Evolutionary conservation across 441 rosid species (phyloP), one percentile per base, ranked within the genome.

Genomic region (Populus hybrid): DNA sequence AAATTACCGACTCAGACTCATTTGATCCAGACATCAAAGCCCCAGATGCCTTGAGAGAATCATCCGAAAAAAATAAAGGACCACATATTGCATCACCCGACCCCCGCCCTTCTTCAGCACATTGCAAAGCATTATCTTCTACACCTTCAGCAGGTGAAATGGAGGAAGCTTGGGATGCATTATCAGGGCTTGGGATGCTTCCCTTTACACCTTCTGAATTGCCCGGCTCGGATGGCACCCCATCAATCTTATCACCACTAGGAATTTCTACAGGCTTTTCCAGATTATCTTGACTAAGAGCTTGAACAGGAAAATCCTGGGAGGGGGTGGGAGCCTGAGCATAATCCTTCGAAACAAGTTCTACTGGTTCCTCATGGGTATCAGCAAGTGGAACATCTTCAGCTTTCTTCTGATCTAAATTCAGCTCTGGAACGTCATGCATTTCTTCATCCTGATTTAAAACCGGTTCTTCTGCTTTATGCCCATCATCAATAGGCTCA

Each of bases 1-100:
- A 83, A 84, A 91, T 86, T 84, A 87, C 89, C 80, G 88, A 87
- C 90, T 87, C 90, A 70, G 88, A 85, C 91, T 87, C 91, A 85
- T 86, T 88, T 75, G 89, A 83, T 77, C 82, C 89, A 67, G 88
- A 84, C 86, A 80, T 87, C 85, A 91, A 86, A 65, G 82, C 79
- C 84, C 83, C 90, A 32, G 79, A 78, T 80, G 81, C 89, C 86
- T 82, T 79, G 32, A 83, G 76, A 78, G 92, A 84, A 80, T 80
- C 90, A 84, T 87, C 89, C 30, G 78, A 80, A 69, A 79, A 82
- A 80, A 85, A 8, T 85, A 90, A 80, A 76, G 83, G 67, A 89
- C 75, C 87, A 76, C 76, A 79, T 73, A 75, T 73, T 76, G 65
- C 83, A 72, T 83, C 87, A 67, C 69, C 89, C 70, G 71, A 32